Base-by-base conservation (phyloP, 768 basidiomycete genomes). In the Serpula lacrymans region DNA sequence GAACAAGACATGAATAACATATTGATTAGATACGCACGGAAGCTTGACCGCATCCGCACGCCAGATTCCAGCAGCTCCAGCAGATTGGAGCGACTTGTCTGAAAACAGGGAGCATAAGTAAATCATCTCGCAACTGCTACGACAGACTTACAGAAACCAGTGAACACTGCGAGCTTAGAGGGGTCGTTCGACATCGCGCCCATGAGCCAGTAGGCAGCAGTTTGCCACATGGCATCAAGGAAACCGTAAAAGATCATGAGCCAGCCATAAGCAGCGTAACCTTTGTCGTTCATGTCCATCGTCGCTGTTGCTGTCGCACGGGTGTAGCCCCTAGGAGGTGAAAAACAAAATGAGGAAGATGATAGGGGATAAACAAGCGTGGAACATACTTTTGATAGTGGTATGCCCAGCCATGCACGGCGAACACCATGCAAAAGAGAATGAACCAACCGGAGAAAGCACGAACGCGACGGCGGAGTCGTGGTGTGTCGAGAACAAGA, bases 151-250 rank as follows among this genome's bases (percentile, higher is more conserved):
- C 84, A 88, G 52, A 88, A 82, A 29, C 87, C 86, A 14, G 80
- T 65, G 52, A 87, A 80, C 79, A 39, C 86, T 83, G 74, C 87
- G 16, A 92, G 75, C 59, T 86, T 88, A 4, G 72, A 75, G 3
- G 85, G 78, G 53, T 88, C 77, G 44, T 91, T 89, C 12, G 85
- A 87, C 82, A 92, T 86, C 11, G 85, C 83, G 22, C 89, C 88
- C 77, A 84, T 83, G 52, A 84, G 67, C 82, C 82, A 85, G 57
- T 86, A 84, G 6, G 78, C 76, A 0, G 77, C 76, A 2, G 82
- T 85, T 57, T 88, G 87, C 82, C 84, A 87, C 75, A 84, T 80
- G 1, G 85, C 69, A 49, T 89, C 86, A 38, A 86, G 70, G 5
- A 87, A 50, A 23, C 84, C 82, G 51, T 77, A 82, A 58, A 78